Evolutionary conservation across 2,329 filamentous ascomycete genomes (phyloP).

Genomic region (Colletotrichum liriopes): DNA sequence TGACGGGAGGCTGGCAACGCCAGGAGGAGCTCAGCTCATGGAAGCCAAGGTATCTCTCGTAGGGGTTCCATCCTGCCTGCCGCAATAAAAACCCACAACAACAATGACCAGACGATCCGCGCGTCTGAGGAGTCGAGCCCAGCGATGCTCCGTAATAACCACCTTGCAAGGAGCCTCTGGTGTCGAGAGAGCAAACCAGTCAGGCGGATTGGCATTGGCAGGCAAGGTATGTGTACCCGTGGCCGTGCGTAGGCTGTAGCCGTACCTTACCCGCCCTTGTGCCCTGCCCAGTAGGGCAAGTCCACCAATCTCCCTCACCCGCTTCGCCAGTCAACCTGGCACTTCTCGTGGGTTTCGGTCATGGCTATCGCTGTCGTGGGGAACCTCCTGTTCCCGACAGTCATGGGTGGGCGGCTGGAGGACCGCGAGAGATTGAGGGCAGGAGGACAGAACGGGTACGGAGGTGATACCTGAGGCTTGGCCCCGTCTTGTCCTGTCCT

Average conservation of each 20-base stretch:
- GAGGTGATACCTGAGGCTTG: conserved; percentile 33
- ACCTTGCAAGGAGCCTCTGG: conserved; percentile 8
- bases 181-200: conserved; percentile 16
- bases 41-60: background rate
- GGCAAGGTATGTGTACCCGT: conserved; percentile 25
- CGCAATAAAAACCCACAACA: conserved; percentile 9
- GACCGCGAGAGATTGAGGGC: background rate
- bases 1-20: background rate
- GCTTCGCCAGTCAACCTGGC: conserved; percentile 15
- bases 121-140: conserved; percentile 17
- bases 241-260: conserved; percentile 19
- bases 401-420: conserved; percentile 7
- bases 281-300: conserved; percentile 38
- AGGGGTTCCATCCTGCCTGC: conserved; percentile 7
- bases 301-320: conserved; percentile 16
- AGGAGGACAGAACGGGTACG: conserved; percentile 23
- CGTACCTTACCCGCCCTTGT: conserved; percentile 19
- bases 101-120: conserved; percentile 31
- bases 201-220: conserved; percentile 23
- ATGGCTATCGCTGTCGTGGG: background rate
- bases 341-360: conserved; percentile 14
- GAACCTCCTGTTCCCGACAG: conserved; percentile 12
- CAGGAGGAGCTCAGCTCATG: conserved; percentile 1
- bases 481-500: conserved; percentile 25
- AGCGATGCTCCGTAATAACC: conserved; percentile 24